Evolutionary conservation across 768 basidiomycete genomes (phyloP).

Genomic region (Mycena rosella): DNA sequence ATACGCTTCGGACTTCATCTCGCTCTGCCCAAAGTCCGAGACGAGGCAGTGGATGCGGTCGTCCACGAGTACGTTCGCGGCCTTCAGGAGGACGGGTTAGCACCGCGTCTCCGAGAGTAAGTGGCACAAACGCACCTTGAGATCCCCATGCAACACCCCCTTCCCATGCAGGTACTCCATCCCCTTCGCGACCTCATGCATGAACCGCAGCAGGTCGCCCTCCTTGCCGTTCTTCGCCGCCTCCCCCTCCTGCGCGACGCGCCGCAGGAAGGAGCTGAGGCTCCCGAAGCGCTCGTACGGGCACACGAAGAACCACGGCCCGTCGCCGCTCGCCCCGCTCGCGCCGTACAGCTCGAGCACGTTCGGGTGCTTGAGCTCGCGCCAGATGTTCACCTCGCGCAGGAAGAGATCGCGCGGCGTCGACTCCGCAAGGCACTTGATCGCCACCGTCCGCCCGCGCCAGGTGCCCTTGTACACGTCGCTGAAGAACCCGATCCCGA

Average conservation of each 20-base stretch:
- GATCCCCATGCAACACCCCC: slow-evolving; percentile 82
- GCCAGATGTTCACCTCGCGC: slow-evolving; percentile 81
- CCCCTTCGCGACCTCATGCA: slow-evolving; percentile 82
- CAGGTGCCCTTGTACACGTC: slow-evolving; percentile 83
- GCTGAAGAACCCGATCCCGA: slow-evolving; percentile 84
- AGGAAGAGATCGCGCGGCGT: slow-evolving; percentile 76
- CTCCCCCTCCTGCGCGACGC: slow-evolving; percentile 45
- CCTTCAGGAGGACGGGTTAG: slow-evolving; percentile 49
- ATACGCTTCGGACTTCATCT: slow-evolving; percentile 80
- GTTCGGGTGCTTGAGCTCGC: slow-evolving; percentile 73
- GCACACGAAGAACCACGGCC: slow-evolving; percentile 86
- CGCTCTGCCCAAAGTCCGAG: slow-evolving; percentile 87
- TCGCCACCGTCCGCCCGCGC: slow-evolving; percentile 72
- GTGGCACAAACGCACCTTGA: slow-evolving; percentile 66
- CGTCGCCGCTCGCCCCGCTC: slow-evolving; percentile 76
- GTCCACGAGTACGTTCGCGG: slow-evolving; percentile 82
- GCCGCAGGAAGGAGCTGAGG: slow-evolving; percentile 50
- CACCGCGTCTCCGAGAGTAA: background rate
- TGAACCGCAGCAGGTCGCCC: slow-evolving; percentile 67
- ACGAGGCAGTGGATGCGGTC: slow-evolving; percentile 77
- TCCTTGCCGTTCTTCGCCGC: slow-evolving; percentile 43
- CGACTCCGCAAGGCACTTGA: slow-evolving; percentile 76
- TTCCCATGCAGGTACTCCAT: slow-evolving; percentile 84
- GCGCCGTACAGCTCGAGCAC: slow-evolving; percentile 85
- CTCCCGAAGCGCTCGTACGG: slow-evolving; percentile 78